Evolutionary conservation across 805 yeast species (phyloP).

Genomic region (Isabelozyma rhagii): DNA sequence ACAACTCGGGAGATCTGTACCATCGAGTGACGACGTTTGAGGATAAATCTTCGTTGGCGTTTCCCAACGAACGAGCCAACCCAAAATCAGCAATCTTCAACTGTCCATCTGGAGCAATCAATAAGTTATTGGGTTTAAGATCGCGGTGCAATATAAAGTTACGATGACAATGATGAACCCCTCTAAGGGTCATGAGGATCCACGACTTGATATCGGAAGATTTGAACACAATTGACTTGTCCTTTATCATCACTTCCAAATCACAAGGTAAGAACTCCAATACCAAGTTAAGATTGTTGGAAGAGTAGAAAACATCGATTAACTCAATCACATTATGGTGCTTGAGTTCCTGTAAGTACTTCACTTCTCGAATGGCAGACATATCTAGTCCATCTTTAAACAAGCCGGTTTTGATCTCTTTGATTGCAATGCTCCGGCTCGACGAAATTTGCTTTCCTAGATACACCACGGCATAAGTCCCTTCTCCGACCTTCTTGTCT

Average conservation of each 20-base stretch:
- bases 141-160: slow-evolving; percentile 89
- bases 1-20: slow-evolving; percentile 80
- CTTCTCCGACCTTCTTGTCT: slow-evolving; percentile 95
- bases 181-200: slow-evolving; percentile 91
- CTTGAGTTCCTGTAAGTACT: slow-evolving; percentile 76
- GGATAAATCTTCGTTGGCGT: slow-evolving; percentile 70
- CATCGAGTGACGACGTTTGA: slow-evolving; percentile 96
- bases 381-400: slow-evolving; percentile 96
- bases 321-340: slow-evolving; percentile 78
- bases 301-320: slow-evolving; percentile 77
- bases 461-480: slow-evolving; percentile 96
- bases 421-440: slow-evolving; percentile 74
- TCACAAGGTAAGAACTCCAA: slow-evolving; percentile 87
- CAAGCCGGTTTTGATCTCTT: slow-evolving; percentile 90
- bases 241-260: slow-evolving; percentile 84
- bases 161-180: slow-evolving; percentile 93
- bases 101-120: slow-evolving; percentile 83
- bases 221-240: slow-evolving; percentile 68
- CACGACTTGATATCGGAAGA: slow-evolving; percentile 90
- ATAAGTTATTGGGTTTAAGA: slow-evolving; percentile 86
- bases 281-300: slow-evolving; percentile 73
- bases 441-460: slow-evolving; percentile 65
- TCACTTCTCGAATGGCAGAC: slow-evolving; percentile 95
- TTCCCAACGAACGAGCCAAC: slow-evolving; percentile 79
- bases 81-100: slow-evolving; percentile 98